Evolutionary conservation across 2,329 filamentous ascomycete species (phyloP).

Genomic region (Davidsoniella eucalypti): DNA sequence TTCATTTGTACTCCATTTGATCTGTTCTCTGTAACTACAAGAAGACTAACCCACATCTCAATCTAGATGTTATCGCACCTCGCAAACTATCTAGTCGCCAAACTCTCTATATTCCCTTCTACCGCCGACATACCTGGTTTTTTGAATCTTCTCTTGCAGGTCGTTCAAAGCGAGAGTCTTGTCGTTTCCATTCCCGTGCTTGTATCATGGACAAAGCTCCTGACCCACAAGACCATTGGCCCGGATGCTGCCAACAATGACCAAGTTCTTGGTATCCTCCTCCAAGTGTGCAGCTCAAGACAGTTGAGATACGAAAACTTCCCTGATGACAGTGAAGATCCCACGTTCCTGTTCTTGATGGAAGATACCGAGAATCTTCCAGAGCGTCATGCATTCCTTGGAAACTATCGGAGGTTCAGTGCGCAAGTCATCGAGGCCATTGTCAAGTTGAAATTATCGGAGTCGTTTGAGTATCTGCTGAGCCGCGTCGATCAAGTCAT

Average conservation of each 20-base stretch:
- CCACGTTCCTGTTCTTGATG: slow-evolving; percentile 64
- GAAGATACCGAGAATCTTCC: slow-evolving; percentile 93
- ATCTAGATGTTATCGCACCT: slow-evolving; percentile 66
- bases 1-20: not conserved
- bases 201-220: slow-evolving; percentile 72
- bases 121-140: slow-evolving; percentile 54
- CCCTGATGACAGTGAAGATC: slow-evolving; percentile 64
- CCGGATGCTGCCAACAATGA: slow-evolving; percentile 41
- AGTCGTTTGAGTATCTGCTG: slow-evolving; percentile 81
- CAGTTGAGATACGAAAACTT: slow-evolving; percentile 78
- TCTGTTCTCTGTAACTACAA: not conserved
- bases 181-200: slow-evolving; percentile 86
- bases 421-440: slow-evolving; percentile 75
- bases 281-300: slow-evolving; percentile 70
- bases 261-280: slow-evolving; percentile 53
- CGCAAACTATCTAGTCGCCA: slow-evolving; percentile 68
- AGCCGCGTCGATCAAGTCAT: slow-evolving; percentile 58
- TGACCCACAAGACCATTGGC: slow-evolving; percentile 55
- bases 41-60: not conserved
- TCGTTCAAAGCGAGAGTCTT: slow-evolving; percentile 73
- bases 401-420: slow-evolving; percentile 88
- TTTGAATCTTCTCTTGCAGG: slow-evolving; percentile 59
- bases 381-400: slow-evolving; percentile 84
- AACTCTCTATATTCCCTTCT: slow-evolving; percentile 48
- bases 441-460: slow-evolving; percentile 62